Evolutionary conservation across 495 filamentous ascomycete genomes (phyloP).

Genomic region (Aspergillus leporis): DNA sequence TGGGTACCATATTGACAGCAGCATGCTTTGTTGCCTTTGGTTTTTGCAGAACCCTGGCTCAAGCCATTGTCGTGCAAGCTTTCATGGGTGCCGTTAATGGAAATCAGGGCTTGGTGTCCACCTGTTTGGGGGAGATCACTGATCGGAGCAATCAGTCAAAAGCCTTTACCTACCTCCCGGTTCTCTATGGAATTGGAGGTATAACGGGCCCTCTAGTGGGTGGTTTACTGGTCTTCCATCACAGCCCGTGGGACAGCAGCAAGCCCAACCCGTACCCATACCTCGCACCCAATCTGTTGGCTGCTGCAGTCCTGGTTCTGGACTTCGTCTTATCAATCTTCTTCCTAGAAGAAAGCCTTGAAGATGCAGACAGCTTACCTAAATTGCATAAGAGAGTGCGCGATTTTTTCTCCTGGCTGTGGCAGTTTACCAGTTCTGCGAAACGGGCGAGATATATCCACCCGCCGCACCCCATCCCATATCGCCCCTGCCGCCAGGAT

Average conservation of each 20-base stretch:
- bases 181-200: conserved; percentile 88
- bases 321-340: conserved; percentile 72
- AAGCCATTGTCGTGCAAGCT: conserved; percentile 80
- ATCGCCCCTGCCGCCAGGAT: conserved; percentile 26
- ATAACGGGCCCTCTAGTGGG: conserved; percentile 91
- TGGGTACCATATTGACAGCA: conserved; percentile 81
- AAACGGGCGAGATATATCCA: conserved; percentile 60
- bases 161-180: conserved; percentile 89
- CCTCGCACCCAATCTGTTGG: conserved; percentile 77
- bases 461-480: conserved; percentile 22
- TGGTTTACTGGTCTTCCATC: conserved; percentile 70
- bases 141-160: conserved; percentile 90
- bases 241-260: conserved; percentile 53
- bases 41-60: conserved; percentile 77
- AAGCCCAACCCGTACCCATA: conserved; percentile 72
- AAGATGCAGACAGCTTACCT: conserved; percentile 65
- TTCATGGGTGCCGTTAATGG: conserved; percentile 93
- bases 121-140: conserved; percentile 91
- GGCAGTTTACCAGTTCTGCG: conserved; percentile 68
- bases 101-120: conserved; percentile 84
- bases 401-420: conserved; percentile 66
- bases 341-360: conserved; percentile 86
- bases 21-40: conserved; percentile 84
- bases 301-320: conserved; percentile 65
- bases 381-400: conserved; percentile 58